These are phyloP conservation scores for Mycena galericulata DNA, from an alignment of 768 basidiomycete species.

Conservation along the genomic window DNA sequence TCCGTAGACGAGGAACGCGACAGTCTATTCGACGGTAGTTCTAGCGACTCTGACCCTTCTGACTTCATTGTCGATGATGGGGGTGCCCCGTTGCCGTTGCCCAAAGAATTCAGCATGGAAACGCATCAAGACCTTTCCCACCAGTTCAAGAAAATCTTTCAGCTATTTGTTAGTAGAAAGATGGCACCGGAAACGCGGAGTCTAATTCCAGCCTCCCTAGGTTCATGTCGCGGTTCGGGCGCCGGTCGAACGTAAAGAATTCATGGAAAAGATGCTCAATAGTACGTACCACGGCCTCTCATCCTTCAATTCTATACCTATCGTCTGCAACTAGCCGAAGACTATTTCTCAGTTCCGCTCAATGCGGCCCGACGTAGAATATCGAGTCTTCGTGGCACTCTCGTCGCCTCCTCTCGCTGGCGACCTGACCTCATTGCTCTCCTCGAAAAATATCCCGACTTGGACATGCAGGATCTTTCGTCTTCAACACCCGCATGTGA, in stretches of 20 bases:
- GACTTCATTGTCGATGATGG: constrained; percentile 79
- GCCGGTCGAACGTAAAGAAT: constrained; percentile 60
- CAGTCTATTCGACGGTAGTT: constrained; percentile 52
- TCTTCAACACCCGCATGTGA: constrained; percentile 78
- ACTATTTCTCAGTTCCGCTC: constrained; percentile 83
- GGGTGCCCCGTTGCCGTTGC: constrained; percentile 61
- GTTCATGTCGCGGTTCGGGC: constrained; percentile 68
- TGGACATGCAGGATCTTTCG: constrained; percentile 62
- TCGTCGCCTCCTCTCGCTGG: constrained; percentile 91
- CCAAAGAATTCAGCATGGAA: constrained; percentile 84
- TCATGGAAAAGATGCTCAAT: constrained; percentile 66
- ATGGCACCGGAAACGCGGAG: no score
- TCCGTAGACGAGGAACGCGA: constrained; percentile 50
- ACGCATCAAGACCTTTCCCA: constrained; percentile 79
- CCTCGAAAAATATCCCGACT: constrained; percentile 75
- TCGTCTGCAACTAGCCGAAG: constrained; percentile 54
- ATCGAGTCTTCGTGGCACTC: constrained; percentile 74
- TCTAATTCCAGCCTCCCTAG: neutral
- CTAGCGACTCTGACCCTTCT: constrained; percentile 53
- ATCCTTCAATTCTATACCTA: neutral
- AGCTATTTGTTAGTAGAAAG: constrained; percentile 78
- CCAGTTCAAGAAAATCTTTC: constrained; percentile 90
- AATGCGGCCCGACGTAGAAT: constrained; percentile 77
- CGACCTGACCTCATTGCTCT: constrained; percentile 71
- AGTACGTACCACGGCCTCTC: constrained; percentile 49